Conservation (phyloP, 805 yeast genomes). For the Saccharomycopsis schoenii region DNA sequence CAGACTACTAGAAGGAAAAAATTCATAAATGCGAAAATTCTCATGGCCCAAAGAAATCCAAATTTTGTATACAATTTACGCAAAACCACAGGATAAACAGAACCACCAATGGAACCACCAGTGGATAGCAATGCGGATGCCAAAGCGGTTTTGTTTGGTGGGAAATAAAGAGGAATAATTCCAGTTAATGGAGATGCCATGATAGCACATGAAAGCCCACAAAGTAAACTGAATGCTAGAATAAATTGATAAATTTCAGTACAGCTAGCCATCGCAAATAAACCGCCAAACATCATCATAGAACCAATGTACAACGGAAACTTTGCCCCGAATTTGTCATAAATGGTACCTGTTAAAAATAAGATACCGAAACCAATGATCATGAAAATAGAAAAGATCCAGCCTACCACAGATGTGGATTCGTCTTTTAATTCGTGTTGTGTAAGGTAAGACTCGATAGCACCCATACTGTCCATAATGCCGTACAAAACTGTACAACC, state of each 20-base stretch:
- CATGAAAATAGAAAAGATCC: constrained; percentile 55
- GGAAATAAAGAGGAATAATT: constrained; percentile 56
- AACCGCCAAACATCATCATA: constrained; percentile 34
- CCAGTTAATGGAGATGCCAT: constrained; percentile 49
- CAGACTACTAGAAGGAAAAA: constrained; percentile 29
- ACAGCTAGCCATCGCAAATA: constrained; percentile 44
- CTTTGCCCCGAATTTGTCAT: constrained; percentile 44
- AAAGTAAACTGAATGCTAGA: constrained; percentile 41
- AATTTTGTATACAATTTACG: constrained; percentile 33
- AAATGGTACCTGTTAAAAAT: constrained; percentile 45
- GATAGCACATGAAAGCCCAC: constrained; percentile 50
- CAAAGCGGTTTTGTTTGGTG: constrained; percentile 39
- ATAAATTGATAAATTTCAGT: constrained; percentile 49
- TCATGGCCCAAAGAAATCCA: constrained; percentile 50
- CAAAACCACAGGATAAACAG: constrained; percentile 43
- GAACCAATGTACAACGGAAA: constrained; percentile 34
- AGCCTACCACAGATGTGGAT: constrained; percentile 41
- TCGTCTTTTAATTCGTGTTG: constrained; percentile 40
- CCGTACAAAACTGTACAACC: constrained; percentile 51
- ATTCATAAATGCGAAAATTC: constrained; percentile 39
- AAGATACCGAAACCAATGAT: constrained; percentile 40
- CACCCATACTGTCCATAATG: constrained; percentile 48
- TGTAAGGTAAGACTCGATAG: constrained; percentile 49
- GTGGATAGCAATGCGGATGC: constrained; percentile 39
- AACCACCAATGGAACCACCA: constrained; percentile 49